Evolutionary conservation across 169 alveolate species (phyloP).

Genomic region (Plasmodium sp.): DNA sequence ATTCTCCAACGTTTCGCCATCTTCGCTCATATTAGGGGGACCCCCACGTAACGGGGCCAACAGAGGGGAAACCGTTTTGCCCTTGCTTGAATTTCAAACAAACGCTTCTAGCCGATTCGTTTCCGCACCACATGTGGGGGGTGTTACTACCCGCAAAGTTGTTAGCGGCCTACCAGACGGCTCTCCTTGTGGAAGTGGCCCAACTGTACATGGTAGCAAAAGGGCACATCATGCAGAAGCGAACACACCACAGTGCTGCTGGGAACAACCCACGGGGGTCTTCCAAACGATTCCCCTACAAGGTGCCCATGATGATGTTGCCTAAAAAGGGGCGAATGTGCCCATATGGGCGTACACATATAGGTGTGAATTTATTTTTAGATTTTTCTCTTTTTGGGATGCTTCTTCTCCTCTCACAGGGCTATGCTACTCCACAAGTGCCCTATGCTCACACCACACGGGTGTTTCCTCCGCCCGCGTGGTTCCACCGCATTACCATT

Average conservation of each 20-base stretch:
- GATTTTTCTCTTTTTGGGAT: neutral
- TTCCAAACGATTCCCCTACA: neutral
- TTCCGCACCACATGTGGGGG: neutral
- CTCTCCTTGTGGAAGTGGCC: neutral
- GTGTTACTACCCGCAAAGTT: neutral
- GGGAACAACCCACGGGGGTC: neutral
- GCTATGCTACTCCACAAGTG: neutral
- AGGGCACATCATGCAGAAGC: neutral
- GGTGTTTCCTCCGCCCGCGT: neutral
- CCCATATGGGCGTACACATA: neutral
- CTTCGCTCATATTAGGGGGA: neutral
- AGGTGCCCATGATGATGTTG: slow-evolving; percentile 44
- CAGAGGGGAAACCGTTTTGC: neutral
- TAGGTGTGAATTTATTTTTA: neutral
- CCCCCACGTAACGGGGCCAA: neutral
- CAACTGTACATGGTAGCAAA: neutral
- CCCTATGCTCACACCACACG: neutral
- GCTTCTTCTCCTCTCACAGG: neutral
- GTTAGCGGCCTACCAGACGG: neutral
- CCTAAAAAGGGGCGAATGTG: neutral
- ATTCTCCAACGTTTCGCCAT: neutral
- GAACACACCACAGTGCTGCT: neutral
- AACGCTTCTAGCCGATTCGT: neutral
- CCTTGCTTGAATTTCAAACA: neutral
- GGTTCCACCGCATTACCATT: slow-evolving; percentile 4